phyloP scores from a whole-genome alignment of 2,329 filamentous ascomycete species.

The Phialemoniopsis sp. region DNA sequence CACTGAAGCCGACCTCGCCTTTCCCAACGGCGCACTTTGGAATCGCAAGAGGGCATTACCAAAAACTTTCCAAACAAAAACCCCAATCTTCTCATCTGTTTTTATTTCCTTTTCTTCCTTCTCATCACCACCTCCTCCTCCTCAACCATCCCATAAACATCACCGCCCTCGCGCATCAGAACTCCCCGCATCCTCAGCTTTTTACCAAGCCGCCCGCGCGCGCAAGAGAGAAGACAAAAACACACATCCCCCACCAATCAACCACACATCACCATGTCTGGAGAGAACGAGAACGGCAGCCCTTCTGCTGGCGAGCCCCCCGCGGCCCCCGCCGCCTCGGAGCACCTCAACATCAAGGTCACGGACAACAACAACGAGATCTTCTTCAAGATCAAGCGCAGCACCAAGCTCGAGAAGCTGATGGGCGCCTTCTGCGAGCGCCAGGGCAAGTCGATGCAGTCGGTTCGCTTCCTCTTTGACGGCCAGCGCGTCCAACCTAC shows the following conservation, averaged over 20 bases:
- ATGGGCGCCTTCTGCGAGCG: constrained; percentile 98
- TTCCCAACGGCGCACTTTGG: no score
- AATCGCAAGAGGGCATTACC: no score
- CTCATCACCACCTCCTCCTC: no score
- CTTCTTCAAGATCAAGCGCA: constrained; percentile 99
- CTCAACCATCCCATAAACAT: no score
- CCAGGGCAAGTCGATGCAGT: constrained; percentile 80
- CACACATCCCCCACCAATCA: background rate
- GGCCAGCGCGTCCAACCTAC: constrained; percentile 85
- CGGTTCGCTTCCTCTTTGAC: constrained; percentile 93
- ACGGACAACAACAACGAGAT: constrained; percentile 99
- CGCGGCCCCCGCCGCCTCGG: constrained; percentile 45
- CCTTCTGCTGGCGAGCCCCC: constrained; percentile 34
- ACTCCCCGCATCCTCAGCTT: no score
- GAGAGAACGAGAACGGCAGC: constrained; percentile 44
- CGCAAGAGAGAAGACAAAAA: background rate
- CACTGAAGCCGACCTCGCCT: no score
- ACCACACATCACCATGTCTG: constrained; percentile 34
- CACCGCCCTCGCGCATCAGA: no score
- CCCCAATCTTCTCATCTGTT: no score
- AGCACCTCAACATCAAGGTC: constrained; percentile 98
- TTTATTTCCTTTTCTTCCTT: no score
- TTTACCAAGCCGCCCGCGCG: background rate
- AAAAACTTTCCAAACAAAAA: no score
- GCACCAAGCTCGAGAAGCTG: constrained; percentile 91